Evolutionary conservation across 2,329 filamentous ascomycete species (phyloP).

Genomic region (Ascocoryne sarcoides): DNA sequence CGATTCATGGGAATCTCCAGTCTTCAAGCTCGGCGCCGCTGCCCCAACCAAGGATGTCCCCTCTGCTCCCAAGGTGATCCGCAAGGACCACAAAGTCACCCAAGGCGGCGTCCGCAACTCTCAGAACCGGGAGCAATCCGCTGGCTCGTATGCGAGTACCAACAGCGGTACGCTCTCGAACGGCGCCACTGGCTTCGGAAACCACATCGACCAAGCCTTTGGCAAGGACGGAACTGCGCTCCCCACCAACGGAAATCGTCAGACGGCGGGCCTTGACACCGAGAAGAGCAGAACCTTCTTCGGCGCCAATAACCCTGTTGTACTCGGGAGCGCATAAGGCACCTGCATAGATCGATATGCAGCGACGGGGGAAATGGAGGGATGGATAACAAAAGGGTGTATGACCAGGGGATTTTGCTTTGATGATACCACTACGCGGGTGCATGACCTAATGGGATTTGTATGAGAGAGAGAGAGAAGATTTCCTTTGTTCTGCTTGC

Average conservation of each 20-base stretch:
- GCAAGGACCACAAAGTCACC: conserved; percentile 37
- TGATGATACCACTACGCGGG: conserved; percentile 19
- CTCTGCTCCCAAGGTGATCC: conserved; percentile 39
- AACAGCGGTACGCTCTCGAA: conserved; percentile 50
- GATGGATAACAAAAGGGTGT: too few relatives aligned
- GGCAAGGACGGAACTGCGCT: conserved; percentile 4
- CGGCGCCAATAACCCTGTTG: conserved; percentile 19
- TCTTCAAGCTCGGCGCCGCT: conserved; percentile 81
- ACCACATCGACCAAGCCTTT: conserved; percentile 24
- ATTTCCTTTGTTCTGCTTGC: too few relatives aligned
- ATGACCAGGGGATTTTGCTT: conserved; percentile 12
- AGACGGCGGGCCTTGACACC: too few relatives aligned
- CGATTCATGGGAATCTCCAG: conserved; percentile 86
- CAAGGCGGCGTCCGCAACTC: conserved; percentile 20
- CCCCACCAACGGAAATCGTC: not conserved
- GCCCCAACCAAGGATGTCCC: conserved; percentile 66
- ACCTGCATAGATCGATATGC: too few relatives aligned
- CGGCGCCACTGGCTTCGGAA: conserved; percentile 24
- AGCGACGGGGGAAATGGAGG: too few relatives aligned
- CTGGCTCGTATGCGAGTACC: conserved; percentile 22
- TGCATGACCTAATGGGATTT: too few relatives aligned
- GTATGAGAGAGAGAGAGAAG: too few relatives aligned
- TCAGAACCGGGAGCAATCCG: conserved; percentile 16
- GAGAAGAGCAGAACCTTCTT: conserved; percentile 4
- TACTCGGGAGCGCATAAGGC: conserved; percentile 15